phyloP scores from a whole-genome alignment of 2,329 filamentous ascomycete species.

The Clonostachys sp. region DNA sequence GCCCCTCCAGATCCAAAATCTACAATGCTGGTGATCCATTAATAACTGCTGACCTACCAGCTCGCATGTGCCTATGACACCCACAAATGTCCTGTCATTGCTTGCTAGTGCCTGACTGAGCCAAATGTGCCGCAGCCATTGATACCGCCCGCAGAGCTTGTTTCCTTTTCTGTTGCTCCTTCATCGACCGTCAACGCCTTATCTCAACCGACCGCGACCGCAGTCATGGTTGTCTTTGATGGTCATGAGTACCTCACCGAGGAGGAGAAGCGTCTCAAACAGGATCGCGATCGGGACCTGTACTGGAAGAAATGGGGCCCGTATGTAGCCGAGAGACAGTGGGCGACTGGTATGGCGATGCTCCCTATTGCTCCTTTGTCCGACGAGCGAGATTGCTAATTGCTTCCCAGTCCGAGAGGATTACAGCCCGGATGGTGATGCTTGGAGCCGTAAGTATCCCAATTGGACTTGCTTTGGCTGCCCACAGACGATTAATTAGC shows the following conservation, averaged over 20 bases:
- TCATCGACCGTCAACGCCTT: background rate
- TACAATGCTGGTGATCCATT: no score
- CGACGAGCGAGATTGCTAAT: constrained; percentile 8
- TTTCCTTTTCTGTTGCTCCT: no score
- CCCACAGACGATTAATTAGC: background rate
- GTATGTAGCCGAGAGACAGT: constrained; percentile 90
- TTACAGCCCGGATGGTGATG: constrained; percentile 84
- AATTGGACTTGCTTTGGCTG: background rate
- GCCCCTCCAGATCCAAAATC: no score
- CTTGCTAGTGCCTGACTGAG: no score
- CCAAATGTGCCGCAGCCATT: no score
- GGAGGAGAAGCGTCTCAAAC: constrained; percentile 84
- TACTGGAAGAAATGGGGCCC: constrained; percentile 99
- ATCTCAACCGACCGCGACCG: background rate
- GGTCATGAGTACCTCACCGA: constrained; percentile 81
- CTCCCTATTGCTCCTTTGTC: background rate
- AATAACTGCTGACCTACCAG: no score
- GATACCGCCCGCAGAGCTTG: no score
- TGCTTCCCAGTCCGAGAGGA: constrained; percentile 70
- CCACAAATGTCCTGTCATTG: no score
- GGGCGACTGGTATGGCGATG: constrained; percentile 72
- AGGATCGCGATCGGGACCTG: constrained; percentile 76
- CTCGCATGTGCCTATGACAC: no score
- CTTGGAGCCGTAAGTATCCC: constrained; percentile 78
- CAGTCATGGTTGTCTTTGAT: constrained; percentile 82